These are phyloP conservation scores for Ramichloridium luteum DNA, from an alignment of 2,329 filamentous ascomycete species.

Conservation along the genomic window DNA sequence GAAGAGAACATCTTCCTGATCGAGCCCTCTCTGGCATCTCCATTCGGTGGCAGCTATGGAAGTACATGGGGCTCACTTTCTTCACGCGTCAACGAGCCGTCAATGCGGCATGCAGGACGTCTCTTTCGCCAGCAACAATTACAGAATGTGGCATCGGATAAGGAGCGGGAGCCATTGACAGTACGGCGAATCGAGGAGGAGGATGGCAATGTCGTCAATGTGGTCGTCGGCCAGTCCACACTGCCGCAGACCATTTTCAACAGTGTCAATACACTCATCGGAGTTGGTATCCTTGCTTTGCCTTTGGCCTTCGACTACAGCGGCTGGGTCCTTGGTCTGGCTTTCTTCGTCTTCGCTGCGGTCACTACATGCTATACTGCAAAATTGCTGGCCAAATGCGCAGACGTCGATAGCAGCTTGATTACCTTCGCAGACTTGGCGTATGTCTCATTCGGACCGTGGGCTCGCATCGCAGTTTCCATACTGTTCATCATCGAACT, in stretches of 20 bases:
- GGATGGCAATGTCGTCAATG: constrained; percentile 70
- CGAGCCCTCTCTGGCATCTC: constrained; percentile 48
- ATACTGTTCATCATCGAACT: constrained; percentile 81
- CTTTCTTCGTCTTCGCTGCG: constrained; percentile 62
- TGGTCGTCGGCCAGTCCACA: constrained; percentile 87
- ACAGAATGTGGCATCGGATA: constrained; percentile 31
- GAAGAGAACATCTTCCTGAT: constrained; percentile 37
- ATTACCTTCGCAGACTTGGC: constrained; percentile 93
- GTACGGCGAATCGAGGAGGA: constrained; percentile 77
- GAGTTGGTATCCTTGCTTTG: constrained; percentile 77
- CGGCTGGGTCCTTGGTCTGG: constrained; percentile 74
- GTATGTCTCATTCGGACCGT: constrained; percentile 76
- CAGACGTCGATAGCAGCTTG: constrained; percentile 71
- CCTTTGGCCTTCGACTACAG: constrained; percentile 79
- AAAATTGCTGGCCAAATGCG: constrained; percentile 70
- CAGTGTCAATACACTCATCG: constrained; percentile 84
- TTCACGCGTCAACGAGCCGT: constrained; percentile 44
- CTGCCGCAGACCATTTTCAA: constrained; percentile 94
- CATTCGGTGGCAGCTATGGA: constrained; percentile 60
- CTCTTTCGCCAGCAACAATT: constrained; percentile 37
- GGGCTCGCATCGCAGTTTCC: constrained; percentile 69
- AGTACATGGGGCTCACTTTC: constrained; percentile 49
- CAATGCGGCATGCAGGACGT: constrained; percentile 43
- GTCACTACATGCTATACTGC: constrained; percentile 75
- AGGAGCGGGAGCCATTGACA: constrained; percentile 57